phyloP scores from a whole-genome alignment of 116 monocot genomes.

The Zostera marina region DNA sequence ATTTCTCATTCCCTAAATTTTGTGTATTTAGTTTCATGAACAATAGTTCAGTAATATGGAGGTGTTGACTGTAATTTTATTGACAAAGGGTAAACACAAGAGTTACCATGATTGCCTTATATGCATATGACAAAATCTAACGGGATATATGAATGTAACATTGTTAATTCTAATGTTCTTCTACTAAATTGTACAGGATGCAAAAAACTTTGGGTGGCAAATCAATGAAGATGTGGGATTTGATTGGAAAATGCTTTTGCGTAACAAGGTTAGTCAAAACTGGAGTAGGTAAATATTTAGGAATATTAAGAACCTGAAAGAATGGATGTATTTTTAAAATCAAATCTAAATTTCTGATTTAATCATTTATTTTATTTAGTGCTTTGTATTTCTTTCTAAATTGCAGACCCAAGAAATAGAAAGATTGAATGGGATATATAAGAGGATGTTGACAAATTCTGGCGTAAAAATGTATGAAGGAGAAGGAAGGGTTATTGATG shows the following conservation, averaged over 20 bases:
- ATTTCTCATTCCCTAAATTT: background rate
- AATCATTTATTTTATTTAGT: background rate
- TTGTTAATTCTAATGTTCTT: background rate
- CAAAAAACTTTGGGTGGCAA: slow-evolving; percentile 92
- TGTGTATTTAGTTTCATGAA: background rate
- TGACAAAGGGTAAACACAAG: too few relatives aligned
- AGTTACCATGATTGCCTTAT: background rate
- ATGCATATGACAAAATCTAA: background rate
- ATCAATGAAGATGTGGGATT: slow-evolving; percentile 51
- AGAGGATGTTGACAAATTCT: slow-evolving; percentile 60
- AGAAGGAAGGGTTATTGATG: slow-evolving; percentile 66
- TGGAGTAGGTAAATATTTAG: too few relatives aligned
- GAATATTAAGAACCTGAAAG: background rate
- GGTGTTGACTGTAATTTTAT: too few relatives aligned
- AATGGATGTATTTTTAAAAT: background rate
- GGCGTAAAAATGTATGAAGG: slow-evolving; percentile 89
- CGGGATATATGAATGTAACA: background rate
- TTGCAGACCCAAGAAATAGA: slow-evolving; percentile 77
- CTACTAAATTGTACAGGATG: slow-evolving; percentile 41
- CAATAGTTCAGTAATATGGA: too few relatives aligned
- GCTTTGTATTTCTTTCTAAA: slow-evolving; percentile 4
- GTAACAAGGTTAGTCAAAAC: slow-evolving; percentile 53
- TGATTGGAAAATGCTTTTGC: slow-evolving; percentile 87
- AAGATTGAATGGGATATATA: slow-evolving; percentile 90
- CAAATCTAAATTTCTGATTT: background rate